Base-by-base conservation (phyloP, 2,329 filamentous ascomycete genomes). In the Eutypella sp. region DNA sequence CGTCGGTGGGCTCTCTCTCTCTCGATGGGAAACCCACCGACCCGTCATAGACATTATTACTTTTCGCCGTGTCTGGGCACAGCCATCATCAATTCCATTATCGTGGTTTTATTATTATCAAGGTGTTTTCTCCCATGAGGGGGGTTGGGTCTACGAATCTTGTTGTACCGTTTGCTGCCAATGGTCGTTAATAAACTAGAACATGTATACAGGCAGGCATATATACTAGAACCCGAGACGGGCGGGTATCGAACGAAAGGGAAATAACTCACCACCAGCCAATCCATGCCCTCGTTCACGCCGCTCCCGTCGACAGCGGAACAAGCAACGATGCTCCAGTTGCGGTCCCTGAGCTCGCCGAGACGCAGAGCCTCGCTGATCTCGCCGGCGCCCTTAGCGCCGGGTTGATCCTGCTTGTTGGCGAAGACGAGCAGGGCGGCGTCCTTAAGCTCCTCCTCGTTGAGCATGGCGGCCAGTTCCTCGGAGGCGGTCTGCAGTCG, bases 321-420 rank as follows among this genome's bases (percentile, higher is more conserved):
- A 69, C 93, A 99, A 19, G 91, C 92, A 66, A 99, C 90, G 64
- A 99, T 99, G 68, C 90, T 97, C 93, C 93, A 99, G 76, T 97
- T 99, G 61, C 93, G 81, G 68, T 99, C 93, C 59, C 92, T 85
- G 64, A 99, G 73, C 68, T 96, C 90, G 44, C 89, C 91, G 56
- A 99, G 71, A 59, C 85, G 86, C 67, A 99, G 70, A 41, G 91
- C 92, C 71, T 97, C 92, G 46, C 89, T 95, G 53, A 99, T 99
- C 67, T 97, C 93, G 16, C 90, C 93, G 1, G 93, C 93, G 2
- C 92, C 93, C 71, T 96, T 95, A 41, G 93, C 92, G 16, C 93
- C 93, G 2, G 92, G 92, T 69, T 97, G 90, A 71, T 99, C 93
- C 69, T 99, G 93, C 74, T 99, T 99, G 73, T 99, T 99, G 61